These are phyloP conservation scores for Botrytis paeoniae DNA, from an alignment of 2,329 filamentous ascomycete genomes.

Conservation along the genomic window DNA sequence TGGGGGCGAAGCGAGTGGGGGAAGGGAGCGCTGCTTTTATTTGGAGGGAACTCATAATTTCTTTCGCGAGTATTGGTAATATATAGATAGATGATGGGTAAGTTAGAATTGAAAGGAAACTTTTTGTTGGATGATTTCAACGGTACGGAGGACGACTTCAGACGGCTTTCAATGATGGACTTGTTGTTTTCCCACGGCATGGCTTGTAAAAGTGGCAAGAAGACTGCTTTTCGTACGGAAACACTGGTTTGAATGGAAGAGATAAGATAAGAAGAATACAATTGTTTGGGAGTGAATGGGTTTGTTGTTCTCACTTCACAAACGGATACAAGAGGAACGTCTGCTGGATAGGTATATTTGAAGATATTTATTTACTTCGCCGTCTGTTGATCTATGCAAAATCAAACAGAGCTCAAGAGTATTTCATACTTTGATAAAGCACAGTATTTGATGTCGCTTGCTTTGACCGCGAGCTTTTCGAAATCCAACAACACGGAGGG, in stretches of 20 bases:
- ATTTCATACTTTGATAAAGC: neutral
- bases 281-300: no score
- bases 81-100: no score
- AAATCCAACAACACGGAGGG: neutral
- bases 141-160: no score
- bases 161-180: neutral
- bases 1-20: neutral
- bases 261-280: neutral
- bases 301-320: neutral
- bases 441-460: neutral
- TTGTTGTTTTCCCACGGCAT: neutral
- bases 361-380: neutral
- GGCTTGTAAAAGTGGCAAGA: neutral
- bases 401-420: neutral
- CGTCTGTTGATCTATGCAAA: neutral
- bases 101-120: no score
- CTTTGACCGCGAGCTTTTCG: neutral
- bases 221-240: neutral
- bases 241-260: neutral
- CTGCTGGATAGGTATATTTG: no score
- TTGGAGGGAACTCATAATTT: accelerated
- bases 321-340: neutral
- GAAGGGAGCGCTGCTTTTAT: neutral
- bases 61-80: no score
- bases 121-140: no score